Evolutionary conservation across 441 rosid genomes (phyloP).

Genomic region (Brassica balearica): DNA sequence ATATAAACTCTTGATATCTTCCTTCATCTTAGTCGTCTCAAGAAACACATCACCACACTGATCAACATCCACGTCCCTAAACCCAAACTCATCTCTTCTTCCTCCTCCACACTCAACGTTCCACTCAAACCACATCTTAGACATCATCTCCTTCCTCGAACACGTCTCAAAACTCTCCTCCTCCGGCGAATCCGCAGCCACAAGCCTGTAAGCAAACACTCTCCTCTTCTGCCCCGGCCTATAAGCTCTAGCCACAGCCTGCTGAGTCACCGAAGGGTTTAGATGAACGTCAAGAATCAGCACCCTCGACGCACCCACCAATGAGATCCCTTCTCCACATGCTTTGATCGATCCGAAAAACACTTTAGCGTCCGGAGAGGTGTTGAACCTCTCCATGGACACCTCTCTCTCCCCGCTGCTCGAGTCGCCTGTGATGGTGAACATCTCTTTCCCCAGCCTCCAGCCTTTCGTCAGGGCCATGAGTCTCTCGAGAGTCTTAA

Average conservation of each 20-base stretch:
- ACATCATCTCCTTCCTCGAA: constrained; percentile 72
- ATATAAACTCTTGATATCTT: constrained; percentile 61
- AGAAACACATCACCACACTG: constrained; percentile 63
- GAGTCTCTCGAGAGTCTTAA: constrained; percentile 73
- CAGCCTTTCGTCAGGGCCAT: constrained; percentile 60
- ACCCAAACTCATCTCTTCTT: constrained; percentile 52
- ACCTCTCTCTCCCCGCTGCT: constrained; percentile 66
- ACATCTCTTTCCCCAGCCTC: constrained; percentile 65
- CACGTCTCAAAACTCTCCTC: constrained; percentile 70
- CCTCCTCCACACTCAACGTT: constrained; percentile 59
- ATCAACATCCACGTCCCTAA: constrained; percentile 53
- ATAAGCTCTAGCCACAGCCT: constrained; percentile 87
- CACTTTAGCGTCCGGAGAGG: constrained; percentile 68
- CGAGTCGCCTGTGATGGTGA: constrained; percentile 75
- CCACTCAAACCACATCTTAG: constrained; percentile 97
- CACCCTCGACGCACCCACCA: constrained; percentile 87
- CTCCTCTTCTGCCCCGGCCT: constrained; percentile 86
- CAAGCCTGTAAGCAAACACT: constrained; percentile 71
- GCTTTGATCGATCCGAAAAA: constrained; percentile 93
- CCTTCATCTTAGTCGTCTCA: constrained; percentile 52
- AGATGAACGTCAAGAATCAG: constrained; percentile 84
- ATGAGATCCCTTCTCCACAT: constrained; percentile 91
- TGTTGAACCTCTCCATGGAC: constrained; percentile 80
- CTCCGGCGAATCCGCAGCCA: constrained; percentile 82
- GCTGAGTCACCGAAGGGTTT: constrained; percentile 94